A percentile compares a stretch with the other conserved stretches of the same genome.
Evolutionary conservation across 306 rosid species (phyloP).

Genomic region (Inga oerstediana): DNA sequence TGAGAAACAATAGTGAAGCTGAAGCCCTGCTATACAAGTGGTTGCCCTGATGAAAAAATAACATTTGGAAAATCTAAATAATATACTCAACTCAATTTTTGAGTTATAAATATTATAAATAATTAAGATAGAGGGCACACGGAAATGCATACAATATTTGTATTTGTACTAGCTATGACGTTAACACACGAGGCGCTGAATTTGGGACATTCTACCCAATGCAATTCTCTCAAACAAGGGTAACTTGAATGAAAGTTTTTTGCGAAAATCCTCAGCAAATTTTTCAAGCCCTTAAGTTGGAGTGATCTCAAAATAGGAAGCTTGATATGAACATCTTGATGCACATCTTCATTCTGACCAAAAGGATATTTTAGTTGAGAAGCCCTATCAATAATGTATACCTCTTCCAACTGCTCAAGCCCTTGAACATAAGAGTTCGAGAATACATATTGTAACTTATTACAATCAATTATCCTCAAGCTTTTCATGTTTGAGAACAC

Average conservation of each 20-base stretch:
- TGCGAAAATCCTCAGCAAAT: not conserved
- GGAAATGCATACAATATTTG: not conserved
- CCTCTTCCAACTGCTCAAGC: not conserved
- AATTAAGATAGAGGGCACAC: not conserved
- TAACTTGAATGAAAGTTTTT: not conserved
- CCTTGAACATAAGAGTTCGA: not conserved
- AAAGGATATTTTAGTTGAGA: not conserved
- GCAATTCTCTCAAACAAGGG: not conserved
- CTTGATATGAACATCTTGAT: not conserved
- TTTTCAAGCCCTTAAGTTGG: not conserved
- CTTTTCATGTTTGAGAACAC: not conserved
- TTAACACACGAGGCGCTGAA: not conserved
- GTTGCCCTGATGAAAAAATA: not conserved
- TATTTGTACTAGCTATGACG: not conserved
- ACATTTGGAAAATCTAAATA: not conserved
- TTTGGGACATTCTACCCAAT: not conserved
- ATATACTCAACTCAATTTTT: not conserved
- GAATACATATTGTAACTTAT: not conserved
- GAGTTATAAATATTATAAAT: not conserved
- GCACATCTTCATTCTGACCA: not conserved
- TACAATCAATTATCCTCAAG: accelerated
- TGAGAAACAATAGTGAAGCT: not conserved
- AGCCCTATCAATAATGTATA: not conserved
- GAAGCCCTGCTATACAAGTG: not conserved
- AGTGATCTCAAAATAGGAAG: not conserved